Evolutionary conservation across 352 stramenopile genomes (phyloP).

Genomic region (Pythium phragmitis): DNA sequence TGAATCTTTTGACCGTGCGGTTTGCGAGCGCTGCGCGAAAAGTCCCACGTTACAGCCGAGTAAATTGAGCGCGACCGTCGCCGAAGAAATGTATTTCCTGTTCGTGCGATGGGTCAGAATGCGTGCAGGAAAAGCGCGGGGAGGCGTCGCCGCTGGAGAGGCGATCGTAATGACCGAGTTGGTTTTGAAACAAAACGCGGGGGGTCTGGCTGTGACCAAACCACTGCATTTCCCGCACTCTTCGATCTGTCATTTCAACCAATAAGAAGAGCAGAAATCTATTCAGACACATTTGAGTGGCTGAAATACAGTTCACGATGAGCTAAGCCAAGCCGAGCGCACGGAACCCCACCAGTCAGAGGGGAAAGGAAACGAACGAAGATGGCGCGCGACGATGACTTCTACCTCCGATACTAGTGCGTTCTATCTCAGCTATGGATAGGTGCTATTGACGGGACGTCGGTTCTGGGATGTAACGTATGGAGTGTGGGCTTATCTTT

Average conservation of each 20-base stretch:
- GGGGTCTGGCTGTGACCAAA: conserved; percentile 21
- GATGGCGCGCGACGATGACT: conserved; percentile 77
- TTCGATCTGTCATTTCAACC: conserved; percentile 8
- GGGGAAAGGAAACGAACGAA: conserved; percentile 4
- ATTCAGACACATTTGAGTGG: background rate
- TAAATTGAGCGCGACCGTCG: background rate
- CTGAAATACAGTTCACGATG: background rate
- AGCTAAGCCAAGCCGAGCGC: conserved; percentile 5
- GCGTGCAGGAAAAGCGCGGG: conserved; percentile 1
- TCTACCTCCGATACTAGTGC: conserved; percentile 91
- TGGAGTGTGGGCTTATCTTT: background rate
- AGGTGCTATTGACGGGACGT: too few species aligned
- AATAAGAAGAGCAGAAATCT: conserved; percentile 11
- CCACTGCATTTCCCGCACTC: conserved; percentile 26
- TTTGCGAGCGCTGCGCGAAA: background rate
- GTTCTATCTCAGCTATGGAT: background rate
- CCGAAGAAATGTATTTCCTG: background rate
- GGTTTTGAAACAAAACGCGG: conserved; percentile 24
- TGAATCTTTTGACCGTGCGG: background rate
- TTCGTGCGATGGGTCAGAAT: background rate
- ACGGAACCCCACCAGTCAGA: conserved; percentile 9
- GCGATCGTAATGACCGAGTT: conserved; percentile 17
- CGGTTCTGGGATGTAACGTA: too few species aligned
- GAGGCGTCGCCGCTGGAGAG: background rate
- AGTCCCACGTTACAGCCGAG: background rate